phyloP scores from a whole-genome alignment of 768 basidiomycete genomes.

The Suillus sp. region DNA sequence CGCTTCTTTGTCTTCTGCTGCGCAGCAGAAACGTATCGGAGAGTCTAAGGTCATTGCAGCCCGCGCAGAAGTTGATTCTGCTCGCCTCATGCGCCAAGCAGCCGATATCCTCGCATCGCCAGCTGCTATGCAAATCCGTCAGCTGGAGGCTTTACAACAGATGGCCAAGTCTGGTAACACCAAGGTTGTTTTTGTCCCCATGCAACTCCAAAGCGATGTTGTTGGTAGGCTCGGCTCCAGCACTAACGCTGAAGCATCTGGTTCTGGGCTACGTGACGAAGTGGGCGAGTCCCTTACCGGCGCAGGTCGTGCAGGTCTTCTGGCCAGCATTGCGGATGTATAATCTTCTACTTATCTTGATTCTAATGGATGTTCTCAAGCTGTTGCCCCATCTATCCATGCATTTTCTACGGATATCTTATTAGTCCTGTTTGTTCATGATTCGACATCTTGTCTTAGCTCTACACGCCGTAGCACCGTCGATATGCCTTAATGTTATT shows the following conservation, averaged over 20 bases:
- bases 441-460: not conserved
- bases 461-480: not conserved
- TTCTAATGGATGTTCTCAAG: not conserved
- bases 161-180: constrained; percentile 89
- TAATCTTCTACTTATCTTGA: constrained; percentile 14
- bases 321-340: constrained; percentile 28
- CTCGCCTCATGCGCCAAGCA: constrained; percentile 94
- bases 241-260: constrained; percentile 26
- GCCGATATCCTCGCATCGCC: constrained; percentile 93
- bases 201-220: constrained; percentile 83
- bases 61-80: constrained; percentile 93
- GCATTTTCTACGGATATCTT: not conserved
- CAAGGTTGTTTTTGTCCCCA: constrained; percentile 95
- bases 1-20: constrained; percentile 89
- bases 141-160: constrained; percentile 92
- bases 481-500: not conserved
- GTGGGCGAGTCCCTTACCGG: constrained; percentile 26
- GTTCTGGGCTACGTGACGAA: constrained; percentile 24
- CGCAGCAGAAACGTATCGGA: constrained; percentile 96
- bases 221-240: constrained; percentile 45
- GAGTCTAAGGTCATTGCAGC: constrained; percentile 97
- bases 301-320: constrained; percentile 28
- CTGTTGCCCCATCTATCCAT: not conserved
- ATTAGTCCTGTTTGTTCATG: not conserved
- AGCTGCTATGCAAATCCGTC: constrained; percentile 97